Conservation (phyloP, 257 asterid genomes). For the Misopates orontium region DNA sequence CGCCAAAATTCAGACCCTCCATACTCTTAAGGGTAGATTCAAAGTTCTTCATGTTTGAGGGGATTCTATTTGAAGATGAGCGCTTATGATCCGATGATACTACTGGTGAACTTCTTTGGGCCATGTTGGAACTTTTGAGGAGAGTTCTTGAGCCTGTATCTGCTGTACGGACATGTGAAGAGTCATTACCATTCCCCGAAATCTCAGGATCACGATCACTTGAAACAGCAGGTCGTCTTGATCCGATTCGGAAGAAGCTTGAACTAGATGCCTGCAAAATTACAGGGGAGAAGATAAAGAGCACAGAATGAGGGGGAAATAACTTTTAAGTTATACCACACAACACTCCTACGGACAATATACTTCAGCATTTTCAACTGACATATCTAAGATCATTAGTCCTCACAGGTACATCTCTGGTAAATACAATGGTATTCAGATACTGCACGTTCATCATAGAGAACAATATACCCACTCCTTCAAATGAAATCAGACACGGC, state of each 20-base stretch:
- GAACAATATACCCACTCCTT: no score
- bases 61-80: constrained; percentile 44
- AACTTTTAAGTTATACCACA: not conserved
- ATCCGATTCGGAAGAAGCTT: constrained; percentile 39
- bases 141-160: constrained; percentile 57
- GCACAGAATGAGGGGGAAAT: not conserved
- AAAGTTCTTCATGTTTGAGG: constrained; percentile 48
- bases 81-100: constrained; percentile 59
- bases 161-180: constrained; percentile 21
- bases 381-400: no score
- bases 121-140: constrained; percentile 40
- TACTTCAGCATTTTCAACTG: no score
- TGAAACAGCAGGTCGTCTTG: constrained; percentile 61
- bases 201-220: constrained; percentile 57
- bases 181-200: constrained; percentile 40
- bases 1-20: constrained; percentile 67
- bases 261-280: constrained; percentile 58
- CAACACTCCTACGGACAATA: not conserved
- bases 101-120: constrained; percentile 57
- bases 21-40: constrained; percentile 82
- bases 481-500: no score
- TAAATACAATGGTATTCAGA: no score
- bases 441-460: no score
- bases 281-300: constrained; percentile 1
- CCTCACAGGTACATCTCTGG: no score